These are phyloP conservation scores for Plasmodium cynomolgi DNA, from an alignment of 169 alveolate species.

Conservation along the genomic window DNA sequence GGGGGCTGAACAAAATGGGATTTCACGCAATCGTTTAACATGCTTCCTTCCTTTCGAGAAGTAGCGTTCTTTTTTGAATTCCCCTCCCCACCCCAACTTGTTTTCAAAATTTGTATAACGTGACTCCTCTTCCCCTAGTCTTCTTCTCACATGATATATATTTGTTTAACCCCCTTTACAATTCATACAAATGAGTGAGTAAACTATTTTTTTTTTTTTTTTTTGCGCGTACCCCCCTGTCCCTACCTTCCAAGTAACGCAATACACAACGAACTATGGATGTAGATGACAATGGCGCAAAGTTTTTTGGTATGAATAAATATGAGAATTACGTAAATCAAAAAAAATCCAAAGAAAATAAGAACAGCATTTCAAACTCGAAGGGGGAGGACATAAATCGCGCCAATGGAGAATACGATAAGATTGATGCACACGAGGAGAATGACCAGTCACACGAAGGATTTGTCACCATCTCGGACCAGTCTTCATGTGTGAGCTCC, in stretches of 20 bases:
- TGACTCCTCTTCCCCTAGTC: neutral
- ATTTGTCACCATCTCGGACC: conserved; percentile 57
- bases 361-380: neutral
- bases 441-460: conserved; percentile 43
- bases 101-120: neutral
- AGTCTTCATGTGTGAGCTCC: conserved; percentile 40
- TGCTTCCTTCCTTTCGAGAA: neutral
- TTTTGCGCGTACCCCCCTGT: neutral
- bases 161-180: neutral
- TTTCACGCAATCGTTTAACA: neutral
- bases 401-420: conserved; percentile 3
- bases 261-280: conserved; percentile 24
- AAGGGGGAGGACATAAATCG: neutral
- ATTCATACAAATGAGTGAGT: conserved; percentile 2
- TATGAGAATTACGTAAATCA: conserved; percentile 38
- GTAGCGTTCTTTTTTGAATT: neutral
- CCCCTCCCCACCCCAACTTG: neutral
- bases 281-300: conserved; percentile 49
- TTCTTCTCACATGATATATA: neutral
- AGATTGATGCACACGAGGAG: neutral
- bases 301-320: conserved; percentile 12
- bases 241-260: neutral
- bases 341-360: conserved; percentile 12
- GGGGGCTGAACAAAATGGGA: neutral
- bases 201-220: neutral